These are phyloP conservation scores for Aphanomyces invadans DNA, from an alignment of 352 stramenopile genomes.

Conservation along the genomic window DNA sequence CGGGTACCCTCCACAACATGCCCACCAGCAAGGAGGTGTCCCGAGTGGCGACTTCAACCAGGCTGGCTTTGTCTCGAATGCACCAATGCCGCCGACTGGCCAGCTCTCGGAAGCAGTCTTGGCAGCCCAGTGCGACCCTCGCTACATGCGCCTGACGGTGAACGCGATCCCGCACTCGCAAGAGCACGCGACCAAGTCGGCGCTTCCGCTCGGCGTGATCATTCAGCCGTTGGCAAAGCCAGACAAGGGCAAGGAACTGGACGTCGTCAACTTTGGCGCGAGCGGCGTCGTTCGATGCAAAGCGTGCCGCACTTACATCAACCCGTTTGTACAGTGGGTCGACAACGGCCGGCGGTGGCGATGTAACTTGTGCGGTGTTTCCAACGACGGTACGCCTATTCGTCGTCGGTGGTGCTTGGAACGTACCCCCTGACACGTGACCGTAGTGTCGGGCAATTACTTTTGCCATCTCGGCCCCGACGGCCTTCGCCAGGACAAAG, in stretches of 20 bases:
- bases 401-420: not conserved
- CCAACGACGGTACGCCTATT: constrained; percentile 48
- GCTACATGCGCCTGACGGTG: constrained; percentile 80
- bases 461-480: constrained; percentile 96
- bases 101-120: constrained; percentile 58
- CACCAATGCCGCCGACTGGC: constrained; percentile 39
- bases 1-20: constrained; percentile 3
- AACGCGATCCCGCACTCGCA: constrained; percentile 67
- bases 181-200: constrained; percentile 75
- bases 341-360: constrained; percentile 81
- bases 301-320: constrained; percentile 82
- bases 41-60: constrained; percentile 25
- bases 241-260: constrained; percentile 42
- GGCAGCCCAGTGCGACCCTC: constrained; percentile 60
- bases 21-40: not conserved
- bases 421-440: not conserved
- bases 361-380: constrained; percentile 85
- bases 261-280: constrained; percentile 83
- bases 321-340: constrained; percentile 85
- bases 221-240: constrained; percentile 71
- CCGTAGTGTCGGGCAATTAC: constrained; percentile 88
- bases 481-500: constrained; percentile 89
- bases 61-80: not conserved
- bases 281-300: constrained; percentile 75
- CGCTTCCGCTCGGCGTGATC: constrained; percentile 78